Evolutionary conservation across 2,329 filamentous ascomycete genomes (phyloP).

Genomic region (Trichoderma sp.): DNA sequence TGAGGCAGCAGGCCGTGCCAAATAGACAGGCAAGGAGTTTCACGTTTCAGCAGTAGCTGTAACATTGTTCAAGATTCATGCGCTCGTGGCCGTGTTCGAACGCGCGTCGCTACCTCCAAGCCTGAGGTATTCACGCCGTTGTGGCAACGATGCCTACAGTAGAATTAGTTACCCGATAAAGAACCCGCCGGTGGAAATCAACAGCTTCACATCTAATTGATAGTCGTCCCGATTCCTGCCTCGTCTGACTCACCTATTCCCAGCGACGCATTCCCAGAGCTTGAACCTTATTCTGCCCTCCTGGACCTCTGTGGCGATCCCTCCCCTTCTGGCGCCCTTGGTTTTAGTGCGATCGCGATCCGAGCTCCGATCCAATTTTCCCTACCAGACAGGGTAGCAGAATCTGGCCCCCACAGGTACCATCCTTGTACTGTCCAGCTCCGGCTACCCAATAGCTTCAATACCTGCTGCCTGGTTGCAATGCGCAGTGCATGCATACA

Average conservation of each 20-base stretch:
- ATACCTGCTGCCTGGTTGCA: background rate
- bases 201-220: background rate
- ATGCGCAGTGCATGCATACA: background rate
- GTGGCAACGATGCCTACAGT: background rate
- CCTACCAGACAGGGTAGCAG: background rate
- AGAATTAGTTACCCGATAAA: too few species aligned
- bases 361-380: slow-evolving; percentile 10
- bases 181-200: background rate
- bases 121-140: background rate
- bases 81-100: background rate
- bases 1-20: background rate
- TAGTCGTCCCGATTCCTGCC: too few species aligned
- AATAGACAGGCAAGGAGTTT: background rate
- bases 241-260: background rate
- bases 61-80: background rate
- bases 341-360: slow-evolving; percentile 20
- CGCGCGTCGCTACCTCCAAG: background rate
- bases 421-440: too few species aligned
- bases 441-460: too few species aligned
- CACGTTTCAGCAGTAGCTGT: too few species aligned
- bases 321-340: background rate
- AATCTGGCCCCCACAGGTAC: background rate
- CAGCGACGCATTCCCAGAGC: background rate
- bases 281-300: background rate
- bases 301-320: slow-evolving; percentile 5